Evolutionary conservation across 345 rosid genomes (phyloP), one percentile per base, ranked within the genome.

Genomic region (Syzygium aqueum): DNA sequence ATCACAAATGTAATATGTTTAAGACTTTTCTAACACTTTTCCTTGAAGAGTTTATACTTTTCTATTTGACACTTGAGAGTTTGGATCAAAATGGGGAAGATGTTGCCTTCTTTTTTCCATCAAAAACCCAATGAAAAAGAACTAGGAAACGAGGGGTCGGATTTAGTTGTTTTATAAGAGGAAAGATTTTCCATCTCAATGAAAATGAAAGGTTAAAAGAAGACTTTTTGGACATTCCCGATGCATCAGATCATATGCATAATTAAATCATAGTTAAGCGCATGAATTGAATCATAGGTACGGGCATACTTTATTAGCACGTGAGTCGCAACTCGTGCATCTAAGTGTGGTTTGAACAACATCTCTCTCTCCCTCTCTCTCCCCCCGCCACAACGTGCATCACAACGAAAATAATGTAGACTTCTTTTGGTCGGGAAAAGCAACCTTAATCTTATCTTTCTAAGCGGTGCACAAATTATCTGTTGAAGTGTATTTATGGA

Each of bases 151-250:
- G 15, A n/a, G 19, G 19, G 19, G 33, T 17, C 73, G 2, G 15
- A n/a, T n/a, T n/a, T 16, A n/a, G 73, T 3, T n/a, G 73, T 61
- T 30, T n/a, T 61, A 6, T 27, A n/a, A 61, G n/a, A 61, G 28
- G 1, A 59, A 11, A 61, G 73, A 61, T 28, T 51, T 54, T 52
- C 43, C 5, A 84, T 84, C 23, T 84, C 25, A 46, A 51, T 57
- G 77, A 53, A 82, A 53, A 84, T 77, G 83, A 51, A 28, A 88
- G 16, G 85, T 73, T 73, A 56, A 89, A 90, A 78, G 88, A 43
- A 77, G 86, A 78, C 85, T 88, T 89, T 87, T 50, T 87, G 50
- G 61, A 84, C 87, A 91, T 89, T 88, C 90, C 89, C 87, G 46
- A 88, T 87, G 89, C 85, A 86, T 82, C 51, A 67, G 57, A 77